These are phyloP conservation scores for Eucalyptus dawsonii DNA, from an alignment of 345 rosid genomes.

Conservation along the genomic window DNA sequence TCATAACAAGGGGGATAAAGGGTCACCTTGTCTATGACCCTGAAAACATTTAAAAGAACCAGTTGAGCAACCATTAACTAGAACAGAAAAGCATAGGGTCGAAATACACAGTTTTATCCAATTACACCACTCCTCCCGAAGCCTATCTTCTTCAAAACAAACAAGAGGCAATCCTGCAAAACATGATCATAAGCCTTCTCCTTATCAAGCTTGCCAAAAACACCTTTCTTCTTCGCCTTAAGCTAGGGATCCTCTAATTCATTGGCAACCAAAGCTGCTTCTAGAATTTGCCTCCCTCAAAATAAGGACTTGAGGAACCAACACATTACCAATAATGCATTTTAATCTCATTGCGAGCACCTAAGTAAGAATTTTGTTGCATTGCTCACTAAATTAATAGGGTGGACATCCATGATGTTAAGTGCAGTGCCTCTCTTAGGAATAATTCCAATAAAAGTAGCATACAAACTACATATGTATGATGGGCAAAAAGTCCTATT, in stretches of 20 bases:
- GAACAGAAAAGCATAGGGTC: background rate
- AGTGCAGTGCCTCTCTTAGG: background rate
- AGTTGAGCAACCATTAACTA: background rate
- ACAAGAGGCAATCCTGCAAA: background rate
- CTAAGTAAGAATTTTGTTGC: background rate
- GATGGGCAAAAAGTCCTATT: background rate
- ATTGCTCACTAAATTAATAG: background rate
- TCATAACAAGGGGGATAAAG: background rate
- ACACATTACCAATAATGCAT: background rate
- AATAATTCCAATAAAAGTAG: background rate
- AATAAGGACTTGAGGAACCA: background rate
- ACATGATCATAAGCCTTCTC: background rate
- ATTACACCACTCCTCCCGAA: background rate
- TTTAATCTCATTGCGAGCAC: background rate
- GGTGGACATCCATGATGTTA: background rate
- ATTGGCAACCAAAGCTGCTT: background rate
- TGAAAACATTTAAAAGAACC: background rate
- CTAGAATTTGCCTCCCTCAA: background rate
- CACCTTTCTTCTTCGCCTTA: background rate
- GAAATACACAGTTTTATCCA: background rate
- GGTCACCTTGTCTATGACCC: background rate
- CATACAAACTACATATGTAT: background rate
- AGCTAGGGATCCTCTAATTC: background rate
- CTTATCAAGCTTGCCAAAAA: background rate
- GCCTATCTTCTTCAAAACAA: background rate